Base-by-base conservation (phyloP, 1,284 basidiomycete genomes). In the Leccinum subfulvum region DNA sequence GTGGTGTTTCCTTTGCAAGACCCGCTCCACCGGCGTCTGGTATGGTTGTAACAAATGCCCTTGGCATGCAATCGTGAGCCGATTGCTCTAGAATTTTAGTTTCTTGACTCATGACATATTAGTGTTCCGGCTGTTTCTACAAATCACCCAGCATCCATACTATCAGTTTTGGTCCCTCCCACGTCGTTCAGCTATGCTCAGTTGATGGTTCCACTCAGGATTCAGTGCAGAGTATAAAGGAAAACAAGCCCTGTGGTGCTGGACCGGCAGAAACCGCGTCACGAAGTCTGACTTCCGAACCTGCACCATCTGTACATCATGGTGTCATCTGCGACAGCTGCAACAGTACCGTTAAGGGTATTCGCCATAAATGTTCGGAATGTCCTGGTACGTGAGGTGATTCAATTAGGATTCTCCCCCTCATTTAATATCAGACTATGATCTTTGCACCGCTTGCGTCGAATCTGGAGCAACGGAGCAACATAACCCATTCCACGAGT, bases 361-460 rank as follows among this genome's bases (percentile, higher is more conserved):
- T 84, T 61, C 82, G 91, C 53, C 85, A 90, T 74, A 92, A 91
- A 73, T 92, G 90, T 66, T 75, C 91, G 16, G 89, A 91, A 68
- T 92, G 90, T 72, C 78, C 80, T 57, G 80, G 88, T 89, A 70
- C 55, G 80, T 74, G 51, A 54, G 13, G 52, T 39, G 18, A 56
- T 54, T 30, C 51, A 13, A 6, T 8, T 21, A 4, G 56, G 13
- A 57, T 28, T 35, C 61, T 56, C n/a, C 47, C 30, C 47, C 57
- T 62, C 18, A 62, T 39, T 16, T 8, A 59, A 5, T 44, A 44
- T 30, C 30, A 84, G 90, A 92, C 72, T 92, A 84, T 70, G 91
- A 92, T 72, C 76, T 91, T 52, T 92, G 91, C 72, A 80, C 82
- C 0, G 8, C 65, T 1, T 92, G 90, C 72, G 77, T 86, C 33